Percentiles rank a stretch among this genome's conserved stretches.
These are phyloP conservation scores for Colletotrichum noveboracense DNA, from an alignment of 2,329 filamentous ascomycete species.

Conservation along the genomic window DNA sequence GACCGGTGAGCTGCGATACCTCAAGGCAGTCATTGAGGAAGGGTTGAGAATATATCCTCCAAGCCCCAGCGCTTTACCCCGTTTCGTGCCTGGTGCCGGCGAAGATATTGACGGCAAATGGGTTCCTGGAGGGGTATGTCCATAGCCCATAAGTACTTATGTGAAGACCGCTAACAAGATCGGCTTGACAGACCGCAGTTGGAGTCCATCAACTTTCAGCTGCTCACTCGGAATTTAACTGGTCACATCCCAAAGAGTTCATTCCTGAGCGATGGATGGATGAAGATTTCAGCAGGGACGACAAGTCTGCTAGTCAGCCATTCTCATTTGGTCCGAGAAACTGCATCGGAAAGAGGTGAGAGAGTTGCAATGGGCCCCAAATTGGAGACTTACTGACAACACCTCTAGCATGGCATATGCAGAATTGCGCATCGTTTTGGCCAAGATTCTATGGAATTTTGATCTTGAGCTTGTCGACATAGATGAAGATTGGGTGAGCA, in stretches of 20 bases:
- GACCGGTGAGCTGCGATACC: constrained; percentile 39
- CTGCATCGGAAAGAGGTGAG: constrained; percentile 54
- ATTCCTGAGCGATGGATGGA: constrained; percentile 43
- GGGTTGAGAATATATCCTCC: constrained; percentile 33
- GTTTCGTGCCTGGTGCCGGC: constrained; percentile 3
- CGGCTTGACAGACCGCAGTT: neutral
- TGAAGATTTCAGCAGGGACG: neutral
- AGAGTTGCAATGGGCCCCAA: neutral
- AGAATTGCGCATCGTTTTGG: constrained; percentile 53
- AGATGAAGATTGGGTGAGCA: constrained; percentile 37
- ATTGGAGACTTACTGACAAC: neutral
- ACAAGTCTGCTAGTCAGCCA: constrained; percentile 46
- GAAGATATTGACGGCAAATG: constrained; percentile 25
- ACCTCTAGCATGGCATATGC: constrained; percentile 43
- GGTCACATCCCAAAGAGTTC: constrained; percentile 39
- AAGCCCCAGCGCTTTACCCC: constrained; percentile 6
- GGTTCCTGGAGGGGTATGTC: constrained; percentile 38
- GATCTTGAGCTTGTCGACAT: constrained; percentile 42
- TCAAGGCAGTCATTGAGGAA: constrained; percentile 41
- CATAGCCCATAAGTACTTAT: neutral
- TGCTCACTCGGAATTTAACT: constrained; percentile 20
- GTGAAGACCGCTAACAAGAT: neutral
- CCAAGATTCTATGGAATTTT: constrained; percentile 49
- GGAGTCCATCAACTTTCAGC: constrained; percentile 12
- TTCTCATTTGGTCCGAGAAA: constrained; percentile 54